These are phyloP conservation scores for Flaveria ramosissima DNA, from an alignment of 129 eudicot species.

Conservation along the genomic window DNA sequence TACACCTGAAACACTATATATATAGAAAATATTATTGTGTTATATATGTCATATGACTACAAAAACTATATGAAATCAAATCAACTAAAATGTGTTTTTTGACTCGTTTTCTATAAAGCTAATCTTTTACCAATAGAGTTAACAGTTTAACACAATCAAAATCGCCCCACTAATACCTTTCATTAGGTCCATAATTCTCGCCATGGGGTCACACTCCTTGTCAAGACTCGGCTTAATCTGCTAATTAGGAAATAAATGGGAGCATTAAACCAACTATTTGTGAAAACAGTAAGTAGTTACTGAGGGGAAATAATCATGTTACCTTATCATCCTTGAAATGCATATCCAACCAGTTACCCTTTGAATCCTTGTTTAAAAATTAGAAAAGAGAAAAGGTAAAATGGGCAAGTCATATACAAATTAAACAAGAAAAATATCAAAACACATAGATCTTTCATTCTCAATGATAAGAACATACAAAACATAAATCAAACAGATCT, in stretches of 20 bases:
- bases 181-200: slow-evolving; percentile 95
- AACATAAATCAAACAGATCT: no score
- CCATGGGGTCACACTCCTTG: slow-evolving; percentile 88
- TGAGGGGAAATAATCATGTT: neutral
- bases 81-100: neutral
- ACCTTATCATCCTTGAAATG: slow-evolving; percentile 96
- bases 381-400: neutral
- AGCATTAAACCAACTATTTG: neutral
- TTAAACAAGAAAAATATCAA: no score
- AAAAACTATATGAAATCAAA: no score
- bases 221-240: slow-evolving; percentile 75
- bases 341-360: slow-evolving; percentile 86
- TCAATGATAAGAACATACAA: no score
- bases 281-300: neutral
- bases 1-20: neutral
- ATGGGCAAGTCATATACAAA: neutral
- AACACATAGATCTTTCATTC: no score
- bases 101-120: neutral
- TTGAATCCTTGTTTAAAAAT: slow-evolving; percentile 56
- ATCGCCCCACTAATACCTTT: slow-evolving; percentile 52
- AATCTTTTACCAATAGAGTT: no score
- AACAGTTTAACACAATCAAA: neutral
- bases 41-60: neutral
- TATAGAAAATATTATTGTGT: neutral
- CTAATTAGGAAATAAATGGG: neutral